Conservation (phyloP, 2,329 filamentous ascomycete species). For the Verticillium isaacii region DNA sequence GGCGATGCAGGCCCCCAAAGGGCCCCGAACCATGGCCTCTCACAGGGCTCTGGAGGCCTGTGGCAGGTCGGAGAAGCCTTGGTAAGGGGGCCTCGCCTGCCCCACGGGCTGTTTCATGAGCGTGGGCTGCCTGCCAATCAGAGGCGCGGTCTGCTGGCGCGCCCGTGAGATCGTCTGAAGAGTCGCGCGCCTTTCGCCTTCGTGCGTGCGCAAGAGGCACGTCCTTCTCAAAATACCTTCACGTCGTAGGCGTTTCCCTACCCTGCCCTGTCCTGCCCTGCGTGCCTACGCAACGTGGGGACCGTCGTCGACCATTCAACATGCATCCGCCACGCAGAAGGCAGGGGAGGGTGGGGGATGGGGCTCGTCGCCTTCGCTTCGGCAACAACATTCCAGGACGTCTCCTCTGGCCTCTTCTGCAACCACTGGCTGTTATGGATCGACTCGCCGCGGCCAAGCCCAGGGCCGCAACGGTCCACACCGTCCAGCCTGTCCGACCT, state of each 20-base stretch:
- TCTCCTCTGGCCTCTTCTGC: background rate
- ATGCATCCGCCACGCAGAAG: background rate
- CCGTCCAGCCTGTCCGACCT: background rate
- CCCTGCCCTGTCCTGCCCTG: background rate
- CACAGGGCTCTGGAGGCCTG: background rate
- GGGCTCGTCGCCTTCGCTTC: background rate
- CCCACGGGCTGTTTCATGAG: background rate
- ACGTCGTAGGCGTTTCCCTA: background rate
- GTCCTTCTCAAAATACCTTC: background rate
- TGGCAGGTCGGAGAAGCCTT: background rate
- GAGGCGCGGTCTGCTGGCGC: background rate
- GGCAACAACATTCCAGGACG: background rate
- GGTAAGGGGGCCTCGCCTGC: background rate
- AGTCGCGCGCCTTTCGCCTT: background rate
- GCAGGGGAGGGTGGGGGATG: background rate
- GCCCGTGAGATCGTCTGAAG: background rate
- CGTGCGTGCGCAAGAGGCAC: background rate
- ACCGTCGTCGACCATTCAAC: background rate
- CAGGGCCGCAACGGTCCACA: background rate
- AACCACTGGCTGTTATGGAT: conserved; percentile 1
- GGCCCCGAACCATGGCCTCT: background rate
- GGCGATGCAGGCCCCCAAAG: background rate
- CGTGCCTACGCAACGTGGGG: background rate
- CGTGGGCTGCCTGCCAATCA: background rate
- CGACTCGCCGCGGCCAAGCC: background rate